Percentiles rank a stretch among this genome's conserved stretches.
Conservation (phyloP, 2,329 filamentous ascomycete genomes). For the Alternaria brassicicola region DNA sequence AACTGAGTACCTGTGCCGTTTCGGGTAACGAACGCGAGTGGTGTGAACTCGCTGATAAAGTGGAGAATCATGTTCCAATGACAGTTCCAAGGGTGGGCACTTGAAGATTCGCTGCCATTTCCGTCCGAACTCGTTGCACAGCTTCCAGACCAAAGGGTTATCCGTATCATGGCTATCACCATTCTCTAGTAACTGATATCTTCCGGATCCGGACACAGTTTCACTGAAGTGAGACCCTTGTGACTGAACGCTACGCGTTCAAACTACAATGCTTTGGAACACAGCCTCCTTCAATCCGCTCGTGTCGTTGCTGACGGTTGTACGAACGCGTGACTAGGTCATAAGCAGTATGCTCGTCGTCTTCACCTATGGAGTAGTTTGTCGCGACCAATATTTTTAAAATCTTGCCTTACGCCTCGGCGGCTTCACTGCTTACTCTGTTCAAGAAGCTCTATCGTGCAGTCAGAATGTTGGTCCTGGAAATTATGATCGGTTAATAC, state of each 20-base stretch:
- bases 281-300: not conserved
- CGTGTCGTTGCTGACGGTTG: not conserved
- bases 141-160: not conserved
- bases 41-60: not conserved
- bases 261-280: not conserved
- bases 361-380: not conserved
- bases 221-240: not conserved
- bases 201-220: too few species aligned
- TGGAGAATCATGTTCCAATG: not conserved
- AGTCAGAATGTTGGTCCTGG: not conserved
- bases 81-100: not conserved
- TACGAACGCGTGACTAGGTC: not conserved
- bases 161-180: not conserved
- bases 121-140: not conserved
- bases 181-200: not conserved
- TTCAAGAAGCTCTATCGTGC: not conserved
- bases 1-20: not conserved
- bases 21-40: not conserved
- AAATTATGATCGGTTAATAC: too few species aligned
- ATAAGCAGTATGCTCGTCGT: not conserved
- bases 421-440: not conserved
- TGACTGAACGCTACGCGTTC: not conserved
- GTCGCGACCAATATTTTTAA: not conserved
- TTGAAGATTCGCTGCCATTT: not conserved
- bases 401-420: not conserved